A percentile compares a stretch with the other conserved stretches of the same genome.
phyloP scores from a whole-genome alignment of 352 stramenopile species.

The Phytophthora colocasiae region DNA sequence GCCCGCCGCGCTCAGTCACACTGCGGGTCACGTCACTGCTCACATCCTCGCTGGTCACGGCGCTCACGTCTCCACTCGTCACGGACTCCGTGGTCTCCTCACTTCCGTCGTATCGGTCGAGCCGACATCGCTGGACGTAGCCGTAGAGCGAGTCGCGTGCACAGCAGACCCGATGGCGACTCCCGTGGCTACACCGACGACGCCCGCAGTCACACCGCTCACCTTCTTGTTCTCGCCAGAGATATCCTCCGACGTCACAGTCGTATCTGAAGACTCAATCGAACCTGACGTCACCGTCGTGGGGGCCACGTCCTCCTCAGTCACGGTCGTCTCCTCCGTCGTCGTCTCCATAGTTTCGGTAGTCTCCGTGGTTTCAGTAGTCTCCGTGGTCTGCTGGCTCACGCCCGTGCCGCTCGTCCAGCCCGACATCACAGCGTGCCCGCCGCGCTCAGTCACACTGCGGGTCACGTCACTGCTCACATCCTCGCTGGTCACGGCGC shows the following conservation, averaged over 20 bases:
- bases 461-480: slow-evolving; percentile 6
- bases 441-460: slow-evolving; percentile 6
- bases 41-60: slow-evolving; percentile 5
- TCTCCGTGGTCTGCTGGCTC: slow-evolving; percentile 4
- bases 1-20: slow-evolving; percentile 4
- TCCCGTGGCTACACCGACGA: not conserved
- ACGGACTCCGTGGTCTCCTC: not conserved
- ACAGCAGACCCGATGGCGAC: slow-evolving; percentile 14
- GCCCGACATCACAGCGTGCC: slow-evolving; percentile 1
- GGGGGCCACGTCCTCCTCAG: not conserved
- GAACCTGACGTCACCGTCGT: no score
- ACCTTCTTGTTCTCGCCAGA: slow-evolving; percentile 1
- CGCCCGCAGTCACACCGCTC: slow-evolving; percentile 3
- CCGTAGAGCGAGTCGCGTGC: slow-evolving; percentile 9
- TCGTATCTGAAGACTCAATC: not conserved
- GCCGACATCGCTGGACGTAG: not conserved
- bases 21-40: slow-evolving; percentile 7
- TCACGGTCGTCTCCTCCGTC: not conserved
- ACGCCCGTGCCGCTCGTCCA: not conserved
- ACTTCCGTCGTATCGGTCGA: slow-evolving; percentile 5
- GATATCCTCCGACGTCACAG: not conserved
- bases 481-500: slow-evolving; percentile 3
- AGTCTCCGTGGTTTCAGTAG: slow-evolving; percentile 2
- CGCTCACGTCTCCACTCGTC: not conserved
- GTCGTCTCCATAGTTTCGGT: not conserved